Base-by-base conservation (phyloP, 2,329 filamentous ascomycete species). In the Aaosphaeria arxii region DNA sequence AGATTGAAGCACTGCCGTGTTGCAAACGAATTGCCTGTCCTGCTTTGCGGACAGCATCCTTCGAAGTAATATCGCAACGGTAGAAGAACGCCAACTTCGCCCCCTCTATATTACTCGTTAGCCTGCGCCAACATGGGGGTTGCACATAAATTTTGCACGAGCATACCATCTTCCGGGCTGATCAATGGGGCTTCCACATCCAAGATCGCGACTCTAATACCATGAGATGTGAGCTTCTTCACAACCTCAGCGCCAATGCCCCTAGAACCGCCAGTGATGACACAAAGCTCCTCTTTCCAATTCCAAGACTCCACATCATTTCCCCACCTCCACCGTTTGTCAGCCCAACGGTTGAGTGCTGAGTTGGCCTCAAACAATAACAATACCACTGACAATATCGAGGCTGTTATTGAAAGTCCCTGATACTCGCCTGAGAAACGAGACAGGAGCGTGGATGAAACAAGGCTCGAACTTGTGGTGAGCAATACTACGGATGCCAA, bases 271-370 rank as follows among this genome's bases (percentile, higher is more conserved):
- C 69, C 69, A 5, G 69, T 71, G 29, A 71, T 59, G 13, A 71
- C 64, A 13, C 66, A 67, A 1, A 70, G 42, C 44, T 71, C 66
- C 4, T 53, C 49, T 29, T 54, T 47, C 65, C 63, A 70, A 11
- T 62, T 42, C 67, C 68, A 70, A 2, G 39, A 41, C 30, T 46
- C 57, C 43, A 57, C 59, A 43, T 66, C 62, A 38, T 58, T 55
- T 13, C 46, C 61, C 52, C 70, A 64, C 6, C 63, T 51, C 69
- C 72, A 76, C 49, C 70, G 69, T 57, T 74, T 68, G 43, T 63
- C 57, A 5, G 68, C 67, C 60, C 61, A 65, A 17, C 51, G 50
- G 47, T 61, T 69, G 11, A 69, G 51, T 7, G 53, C 17, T 5
- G 54, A 54, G 44, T 70, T 69, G 29, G 56, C 38, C 38, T 67